Evolutionary conservation across 139 green algal genomes (phyloP).

Genomic region (Deuterostichococcus epilithicus): DNA sequence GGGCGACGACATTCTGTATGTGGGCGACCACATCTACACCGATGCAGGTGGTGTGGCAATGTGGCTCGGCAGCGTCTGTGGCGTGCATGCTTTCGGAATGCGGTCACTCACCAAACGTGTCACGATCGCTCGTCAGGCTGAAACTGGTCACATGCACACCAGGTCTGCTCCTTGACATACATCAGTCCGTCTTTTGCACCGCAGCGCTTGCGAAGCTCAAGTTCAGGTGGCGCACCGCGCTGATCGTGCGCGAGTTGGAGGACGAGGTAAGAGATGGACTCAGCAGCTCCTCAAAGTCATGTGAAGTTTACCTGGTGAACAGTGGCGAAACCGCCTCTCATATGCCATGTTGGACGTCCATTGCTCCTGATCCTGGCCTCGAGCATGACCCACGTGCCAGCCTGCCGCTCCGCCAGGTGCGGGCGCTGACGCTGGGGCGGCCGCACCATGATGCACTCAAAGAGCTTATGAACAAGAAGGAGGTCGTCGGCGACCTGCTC

Average conservation of each 20-base stretch:
- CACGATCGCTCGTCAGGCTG: too few relatives aligned
- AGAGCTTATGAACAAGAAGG: conserved; percentile 92
- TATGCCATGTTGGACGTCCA: too few relatives aligned
- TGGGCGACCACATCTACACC: conserved; percentile 88
- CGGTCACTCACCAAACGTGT: too few relatives aligned
- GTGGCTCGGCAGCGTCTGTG: too few relatives aligned
- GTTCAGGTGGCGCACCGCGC: conserved; percentile 82
- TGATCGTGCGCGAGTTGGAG: conserved; percentile 91
- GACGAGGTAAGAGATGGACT: conserved; percentile 45
- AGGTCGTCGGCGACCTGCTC: conserved; percentile 86
- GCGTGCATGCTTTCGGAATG: too few relatives aligned
- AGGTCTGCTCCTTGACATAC: too few relatives aligned
- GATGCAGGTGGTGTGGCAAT: conserved; percentile 23
- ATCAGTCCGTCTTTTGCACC: not conserved
- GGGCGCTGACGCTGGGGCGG: conserved; percentile 63
- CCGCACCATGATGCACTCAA: conserved; percentile 47
- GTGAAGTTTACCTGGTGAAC: too few relatives aligned
- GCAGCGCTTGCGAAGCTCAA: conserved; percentile 84
- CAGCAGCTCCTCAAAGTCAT: too few relatives aligned
- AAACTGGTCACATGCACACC: too few relatives aligned
- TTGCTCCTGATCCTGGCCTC: too few relatives aligned
- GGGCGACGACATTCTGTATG: conserved; percentile 92
- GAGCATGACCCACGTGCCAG: too few relatives aligned
- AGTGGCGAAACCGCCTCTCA: too few relatives aligned
- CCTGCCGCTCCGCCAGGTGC: conserved; percentile 34